These are phyloP conservation scores for Mucor ambiguus DNA, from an alignment of 371 early-diverging fungal genomes.

Conservation along the genomic window DNA sequence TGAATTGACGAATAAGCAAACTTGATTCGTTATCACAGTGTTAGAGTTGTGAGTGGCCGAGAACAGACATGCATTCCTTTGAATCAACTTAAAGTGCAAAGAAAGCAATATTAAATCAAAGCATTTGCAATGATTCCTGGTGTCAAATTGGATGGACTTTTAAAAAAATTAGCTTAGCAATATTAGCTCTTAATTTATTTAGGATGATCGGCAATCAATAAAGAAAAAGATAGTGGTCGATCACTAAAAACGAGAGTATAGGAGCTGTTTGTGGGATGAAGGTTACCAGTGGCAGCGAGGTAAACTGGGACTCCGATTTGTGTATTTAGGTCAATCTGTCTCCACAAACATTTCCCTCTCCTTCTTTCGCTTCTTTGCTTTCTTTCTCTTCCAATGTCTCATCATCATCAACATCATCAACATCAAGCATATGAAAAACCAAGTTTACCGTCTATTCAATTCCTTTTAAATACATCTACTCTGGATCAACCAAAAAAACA, in stretches of 20 bases:
- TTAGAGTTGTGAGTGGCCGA: not conserved
- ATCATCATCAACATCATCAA: constrained; percentile 2
- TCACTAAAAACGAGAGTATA: not conserved
- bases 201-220: not conserved
- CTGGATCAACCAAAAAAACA: not conserved
- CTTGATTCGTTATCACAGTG: not conserved
- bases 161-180: not conserved
- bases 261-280: not conserved
- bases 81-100: not conserved
- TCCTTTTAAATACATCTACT: constrained; percentile 13
- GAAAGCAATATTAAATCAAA: not conserved
- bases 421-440: constrained; percentile 20
- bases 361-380: constrained; percentile 7
- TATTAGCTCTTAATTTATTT: not conserved
- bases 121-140: not conserved
- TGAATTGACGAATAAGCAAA: not conserved
- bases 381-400: constrained; percentile 18
- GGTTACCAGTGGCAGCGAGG: not conserved
- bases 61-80: not conserved
- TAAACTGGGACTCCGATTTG: not conserved
- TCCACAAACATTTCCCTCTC: not conserved
- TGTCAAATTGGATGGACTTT: not conserved
- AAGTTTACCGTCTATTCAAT: constrained; percentile 32
- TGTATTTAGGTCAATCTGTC: constrained; percentile 1
- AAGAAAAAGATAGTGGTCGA: not conserved